These are phyloP conservation scores for Solanum raphanifolium DNA, from an alignment of 257 asterid genomes.

Conservation along the genomic window DNA sequence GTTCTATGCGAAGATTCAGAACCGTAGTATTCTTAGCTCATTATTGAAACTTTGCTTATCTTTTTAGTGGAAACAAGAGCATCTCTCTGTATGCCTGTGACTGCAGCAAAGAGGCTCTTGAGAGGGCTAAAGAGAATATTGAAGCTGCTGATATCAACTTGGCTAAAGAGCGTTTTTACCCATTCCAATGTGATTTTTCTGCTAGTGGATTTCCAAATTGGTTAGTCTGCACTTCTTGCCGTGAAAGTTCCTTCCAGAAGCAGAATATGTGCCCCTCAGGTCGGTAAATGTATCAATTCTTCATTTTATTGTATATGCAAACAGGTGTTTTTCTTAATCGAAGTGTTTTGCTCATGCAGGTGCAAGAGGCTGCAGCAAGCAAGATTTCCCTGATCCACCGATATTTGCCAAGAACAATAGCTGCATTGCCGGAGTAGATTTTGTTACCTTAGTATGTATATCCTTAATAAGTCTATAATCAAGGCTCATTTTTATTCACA, in stretches of 20 bases:
- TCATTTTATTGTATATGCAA: background rate
- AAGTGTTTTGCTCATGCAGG: constrained; percentile 22
- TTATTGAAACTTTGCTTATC: constrained; percentile 3
- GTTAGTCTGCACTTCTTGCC: constrained; percentile 58
- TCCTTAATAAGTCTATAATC: background rate
- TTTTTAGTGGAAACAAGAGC: constrained; percentile 47
- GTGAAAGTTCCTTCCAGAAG: constrained; percentile 15
- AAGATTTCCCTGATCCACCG: background rate
- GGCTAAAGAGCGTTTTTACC: constrained; percentile 32
- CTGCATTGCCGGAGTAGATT: constrained; percentile 78
- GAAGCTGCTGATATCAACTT: constrained; percentile 34
- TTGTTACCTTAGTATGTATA: constrained; percentile 61
- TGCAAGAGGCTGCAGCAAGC: constrained; percentile 11
- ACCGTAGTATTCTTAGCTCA: background rate
- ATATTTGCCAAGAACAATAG: constrained; percentile 25
- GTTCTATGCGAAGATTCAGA: background rate
- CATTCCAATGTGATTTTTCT: constrained; percentile 73
- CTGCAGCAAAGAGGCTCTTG: constrained; percentile 79
- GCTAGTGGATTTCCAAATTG: constrained; percentile 52
- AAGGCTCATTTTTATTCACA: background rate
- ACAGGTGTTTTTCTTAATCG: background rate
- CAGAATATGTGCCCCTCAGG: constrained; percentile 25
- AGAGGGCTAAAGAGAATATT: constrained; percentile 60
- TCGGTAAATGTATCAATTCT: constrained; percentile 3
- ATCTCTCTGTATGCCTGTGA: constrained; percentile 69